Evolutionary conservation across 2,329 filamentous ascomycete species (phyloP), one percentile per base, ranked within the genome.

Genomic region (Calonectria fujianensis): DNA sequence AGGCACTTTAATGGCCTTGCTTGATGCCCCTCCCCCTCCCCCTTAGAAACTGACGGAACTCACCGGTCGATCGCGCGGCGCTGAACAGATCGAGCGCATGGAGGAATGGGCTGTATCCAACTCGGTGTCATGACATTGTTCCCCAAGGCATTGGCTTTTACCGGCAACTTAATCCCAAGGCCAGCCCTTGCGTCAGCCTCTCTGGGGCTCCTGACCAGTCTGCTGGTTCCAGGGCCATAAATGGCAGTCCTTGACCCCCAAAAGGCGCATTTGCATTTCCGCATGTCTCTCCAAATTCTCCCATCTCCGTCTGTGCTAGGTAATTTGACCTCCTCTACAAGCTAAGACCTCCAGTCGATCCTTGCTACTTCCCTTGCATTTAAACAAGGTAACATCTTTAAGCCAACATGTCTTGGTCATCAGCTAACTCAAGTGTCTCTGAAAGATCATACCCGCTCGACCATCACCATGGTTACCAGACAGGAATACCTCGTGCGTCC

Each of bases 111-210:
- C 37, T 31, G 7, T 13, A 41, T 41, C 37, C 57, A 29, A 63
- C 57, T 29, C 24, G 11, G 35, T 41, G 35, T 10, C 24, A 63
- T 41, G 57, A 18, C 35, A 63, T 41, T 63, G n/a, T 63, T 20
- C 39, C 27, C 20, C 14, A 29, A 16, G n/a, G 10, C n/a, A 41
- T 63, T 63, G 57, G 57, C 6, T 63, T 63, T 63, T 41, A 29
- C 57, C n/a, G n/a, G 16, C 57, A 63, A 63, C 57, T 18, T 24
- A 41, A 63, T 41, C 57, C 24, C 35, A 20, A 24, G 57, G n/a
- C 10, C n/a, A 39, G 57, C n/a, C 35, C 57, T n/a, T n/a, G 57
- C n/a, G 7, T 31, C 57, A 63, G 57, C 37, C 57, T 63, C 57
- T 54, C 35, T 10, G 18, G 16, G 8, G 9, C 24, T 18, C 57